Conservation (phyloP, 257 asterid genomes). For the Lycium ferocissimum region DNA sequence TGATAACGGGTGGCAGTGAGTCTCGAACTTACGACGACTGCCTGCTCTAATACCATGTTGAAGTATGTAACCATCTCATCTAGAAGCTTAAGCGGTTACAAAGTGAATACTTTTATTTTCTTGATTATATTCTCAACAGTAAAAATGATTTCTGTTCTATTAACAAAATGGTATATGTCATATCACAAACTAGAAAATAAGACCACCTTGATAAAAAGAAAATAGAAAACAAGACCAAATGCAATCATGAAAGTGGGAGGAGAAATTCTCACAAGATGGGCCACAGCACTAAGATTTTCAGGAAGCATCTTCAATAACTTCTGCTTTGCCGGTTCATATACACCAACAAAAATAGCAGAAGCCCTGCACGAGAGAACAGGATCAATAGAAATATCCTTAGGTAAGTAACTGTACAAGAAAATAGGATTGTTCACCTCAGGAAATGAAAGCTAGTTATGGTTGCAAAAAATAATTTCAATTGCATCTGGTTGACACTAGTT, state of each 20-base stretch:
- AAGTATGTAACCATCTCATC: no score
- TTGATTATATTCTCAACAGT: no score
- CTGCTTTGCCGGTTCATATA: constrained; percentile 95
- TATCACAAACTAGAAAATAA: constrained; percentile 13
- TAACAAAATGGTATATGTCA: not conserved
- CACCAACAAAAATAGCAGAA: constrained; percentile 95
- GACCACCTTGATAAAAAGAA: not conserved
- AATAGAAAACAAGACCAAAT: not conserved
- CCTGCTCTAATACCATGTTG: no score
- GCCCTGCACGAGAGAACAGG: constrained; percentile 62
- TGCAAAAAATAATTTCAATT: constrained; percentile 13
- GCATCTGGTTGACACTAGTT: not conserved
- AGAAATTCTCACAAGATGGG: constrained; percentile 80
- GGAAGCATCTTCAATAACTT: constrained; percentile 75
- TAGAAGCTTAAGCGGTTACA: no score
- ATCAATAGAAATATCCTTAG: constrained; percentile 28
- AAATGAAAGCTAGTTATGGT: constrained; percentile 22
- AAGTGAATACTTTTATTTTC: no score
- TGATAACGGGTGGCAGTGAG: no score
- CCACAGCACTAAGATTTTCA: constrained; percentile 88
- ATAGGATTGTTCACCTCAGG: constrained; percentile 18
- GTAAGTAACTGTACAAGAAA: constrained; percentile 1
- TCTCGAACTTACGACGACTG: no score
- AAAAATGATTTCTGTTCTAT: not conserved
- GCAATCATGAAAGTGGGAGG: constrained; percentile 25